Evolutionary conservation across 768 basidiomycete genomes (phyloP).

Genomic region (Thelephora aurantiotincta): DNA sequence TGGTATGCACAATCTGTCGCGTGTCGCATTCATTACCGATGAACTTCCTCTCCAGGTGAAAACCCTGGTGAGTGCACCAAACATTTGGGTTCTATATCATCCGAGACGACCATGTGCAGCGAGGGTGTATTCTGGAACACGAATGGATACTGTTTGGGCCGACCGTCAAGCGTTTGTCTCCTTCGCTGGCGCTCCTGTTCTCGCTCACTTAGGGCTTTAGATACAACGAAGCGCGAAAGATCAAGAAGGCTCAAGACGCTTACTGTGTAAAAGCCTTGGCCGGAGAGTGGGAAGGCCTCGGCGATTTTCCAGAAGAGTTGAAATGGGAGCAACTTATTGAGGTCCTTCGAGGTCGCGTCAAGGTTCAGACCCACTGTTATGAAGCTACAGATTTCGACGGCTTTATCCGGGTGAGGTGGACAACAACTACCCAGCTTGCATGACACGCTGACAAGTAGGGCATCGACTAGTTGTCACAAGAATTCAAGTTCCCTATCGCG

Average conservation of each 20-base stretch:
- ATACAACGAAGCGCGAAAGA: slow-evolving; percentile 50
- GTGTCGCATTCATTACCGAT: neutral
- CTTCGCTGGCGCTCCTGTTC: slow-evolving; percentile 1
- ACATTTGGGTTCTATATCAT: neutral
- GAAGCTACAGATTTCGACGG: slow-evolving; percentile 27
- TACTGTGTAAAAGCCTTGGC: slow-evolving; percentile 40
- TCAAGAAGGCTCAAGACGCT: slow-evolving; percentile 54
- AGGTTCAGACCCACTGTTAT: slow-evolving; percentile 36
- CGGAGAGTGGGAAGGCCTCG: slow-evolving; percentile 30
- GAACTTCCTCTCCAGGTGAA: slow-evolving; percentile 26
- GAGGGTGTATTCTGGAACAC: slow-evolving; percentile 25
- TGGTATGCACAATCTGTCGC: slow-evolving; percentile 14
- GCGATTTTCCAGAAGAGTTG: slow-evolving; percentile 47
- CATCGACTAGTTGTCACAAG: slow-evolving; percentile 48
- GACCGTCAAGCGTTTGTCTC: slow-evolving; percentile 41
- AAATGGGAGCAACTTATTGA: slow-evolving; percentile 64
- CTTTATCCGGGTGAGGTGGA: slow-evolving; percentile 38
- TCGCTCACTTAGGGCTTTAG: slow-evolving; percentile 9
- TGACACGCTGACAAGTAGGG: neutral
- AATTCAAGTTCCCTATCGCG: slow-evolving; percentile 65
- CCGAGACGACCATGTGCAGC: slow-evolving; percentile 5
- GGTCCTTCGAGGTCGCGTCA: slow-evolving; percentile 59
- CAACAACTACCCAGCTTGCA: neutral
- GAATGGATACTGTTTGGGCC: slow-evolving; percentile 54
- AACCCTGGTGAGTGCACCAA: slow-evolving; percentile 29